Evolutionary conservation across 2,329 filamentous ascomycete genomes (phyloP), one percentile per base, ranked within the genome.

Genomic region (Chrysosporium queenslandicum): DNA sequence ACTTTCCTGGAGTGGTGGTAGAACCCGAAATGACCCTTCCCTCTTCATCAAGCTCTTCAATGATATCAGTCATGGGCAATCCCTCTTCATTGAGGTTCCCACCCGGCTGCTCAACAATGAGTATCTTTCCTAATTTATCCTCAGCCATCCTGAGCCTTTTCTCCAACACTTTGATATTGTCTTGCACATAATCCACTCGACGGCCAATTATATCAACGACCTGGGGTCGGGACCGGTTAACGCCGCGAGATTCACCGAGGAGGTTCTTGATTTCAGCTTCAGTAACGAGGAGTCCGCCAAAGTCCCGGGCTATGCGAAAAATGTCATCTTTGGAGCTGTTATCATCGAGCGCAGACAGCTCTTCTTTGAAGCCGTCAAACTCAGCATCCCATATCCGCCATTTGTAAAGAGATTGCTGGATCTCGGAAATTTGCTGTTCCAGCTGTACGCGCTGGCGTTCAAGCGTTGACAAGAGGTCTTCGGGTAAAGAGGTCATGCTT

Each of bases 351-450:
- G 72, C 74, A 49, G 80, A 70, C 27, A 97, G 78, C 62, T 94
- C 87, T 65, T 94, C 87, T 65, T 86, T 89, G 56, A 97, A 76
- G 21, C 83, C 81, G 64, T 95, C 87, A 68, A 97, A 97, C 66
- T 97, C 91, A 45, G 86, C 81, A 66, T 94, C 90, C 80, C 87
- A 94, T 51, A 83, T 83, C 58, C 87, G 85, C 91, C 91, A 98
- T 71, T 94, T 85, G 56, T 82, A 81, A 50, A 97, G 76, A 5
- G 86, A 83, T 62, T 85, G 81, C 52, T 80, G 80, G 18, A 97
- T 78, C 65, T 87, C 81, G 46, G 76, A 71, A 43, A 94, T 78
- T 58, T 84, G 88, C 34, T 81, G 78, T 67, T 95, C 87, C 6
- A 97, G 81, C 55, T 82, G 77, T 58, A 78, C 73, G 14, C 87